Percentiles rank a stretch among this genome's conserved stretches.
Evolutionary conservation across 78 protist species (phyloP).

Genomic region (Creolimax fragrantissima): DNA sequence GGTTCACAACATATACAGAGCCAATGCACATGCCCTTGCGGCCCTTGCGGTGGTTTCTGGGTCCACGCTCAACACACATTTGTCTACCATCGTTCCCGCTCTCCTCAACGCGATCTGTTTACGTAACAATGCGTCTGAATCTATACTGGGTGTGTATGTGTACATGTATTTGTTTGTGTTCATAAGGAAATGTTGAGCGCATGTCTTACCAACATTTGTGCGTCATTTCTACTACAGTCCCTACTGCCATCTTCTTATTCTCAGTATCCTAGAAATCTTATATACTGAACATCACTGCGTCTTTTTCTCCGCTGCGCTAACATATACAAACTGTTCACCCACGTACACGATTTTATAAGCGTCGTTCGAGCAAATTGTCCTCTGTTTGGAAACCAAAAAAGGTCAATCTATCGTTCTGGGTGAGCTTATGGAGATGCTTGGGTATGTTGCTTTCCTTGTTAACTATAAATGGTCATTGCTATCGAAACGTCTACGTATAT

Average conservation of each 20-base stretch:
- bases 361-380: background rate
- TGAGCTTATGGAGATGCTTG: background rate
- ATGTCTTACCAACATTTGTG: too few relatives aligned
- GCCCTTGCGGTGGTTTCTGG: constrained; percentile 55
- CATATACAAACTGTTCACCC: too few relatives aligned
- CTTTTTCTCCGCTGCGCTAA: too few relatives aligned
- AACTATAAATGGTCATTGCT: too few relatives aligned
- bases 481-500: too few relatives aligned
- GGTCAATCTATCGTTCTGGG: constrained; percentile 29
- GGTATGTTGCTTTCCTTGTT: background rate
- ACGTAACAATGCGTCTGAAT: background rate
- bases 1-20: background rate
- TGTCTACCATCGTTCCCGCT: constrained; percentile 44
- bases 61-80: constrained; percentile 37
- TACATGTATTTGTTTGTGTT: too few relatives aligned
- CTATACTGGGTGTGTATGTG: background rate
- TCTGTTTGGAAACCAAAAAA: background rate
- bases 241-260: too few relatives aligned
- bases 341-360: too few relatives aligned
- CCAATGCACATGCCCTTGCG: constrained; percentile 50
- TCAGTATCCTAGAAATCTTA: too few relatives aligned
- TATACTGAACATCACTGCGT: too few relatives aligned
- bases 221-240: too few relatives aligned
- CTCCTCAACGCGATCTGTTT: constrained; percentile 41
- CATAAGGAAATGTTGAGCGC: too few relatives aligned